A percentile compares a stretch with the other conserved stretches of the same genome.
Evolutionary conservation across 2,329 filamentous ascomycete genomes (phyloP).

Genomic region (Apiospora malaysiana): DNA sequence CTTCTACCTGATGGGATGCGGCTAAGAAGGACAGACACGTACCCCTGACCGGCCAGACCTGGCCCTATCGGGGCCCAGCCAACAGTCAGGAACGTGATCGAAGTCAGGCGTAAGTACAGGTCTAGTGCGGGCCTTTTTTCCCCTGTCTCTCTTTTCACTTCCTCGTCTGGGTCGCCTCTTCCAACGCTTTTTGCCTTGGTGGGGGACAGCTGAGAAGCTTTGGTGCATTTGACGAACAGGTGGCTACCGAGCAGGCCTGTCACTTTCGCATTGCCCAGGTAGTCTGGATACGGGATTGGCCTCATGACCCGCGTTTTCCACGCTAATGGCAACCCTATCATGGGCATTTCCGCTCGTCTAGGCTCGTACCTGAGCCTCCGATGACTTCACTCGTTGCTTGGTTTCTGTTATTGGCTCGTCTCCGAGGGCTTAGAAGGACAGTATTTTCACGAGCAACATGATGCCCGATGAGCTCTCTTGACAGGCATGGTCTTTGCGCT

Average conservation of each 20-base stretch:
- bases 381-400: slow-evolving; percentile 17
- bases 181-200: background rate
- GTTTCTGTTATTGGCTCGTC: background rate
- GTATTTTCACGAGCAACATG: background rate
- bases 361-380: slow-evolving; percentile 13
- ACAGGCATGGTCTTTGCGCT: background rate
- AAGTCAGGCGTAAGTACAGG: background rate
- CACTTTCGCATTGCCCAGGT: slow-evolving; percentile 6
- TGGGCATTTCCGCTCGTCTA: slow-evolving; percentile 4
- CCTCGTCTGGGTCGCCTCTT: background rate
- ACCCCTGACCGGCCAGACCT: background rate
- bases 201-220: slow-evolving; percentile 15
- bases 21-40: slow-evolving; percentile 11
- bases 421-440: background rate
- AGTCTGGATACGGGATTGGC: slow-evolving; percentile 19
- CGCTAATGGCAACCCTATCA: slow-evolving; percentile 5
- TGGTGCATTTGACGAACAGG: slow-evolving; percentile 13
- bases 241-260: slow-evolving; percentile 4
- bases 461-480: background rate
- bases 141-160: background rate
- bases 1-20: background rate
- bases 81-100: slow-evolving; percentile 11
- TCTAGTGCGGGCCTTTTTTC: background rate
- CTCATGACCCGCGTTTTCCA: slow-evolving; percentile 19
- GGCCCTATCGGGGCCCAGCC: background rate